Evolutionary conservation across 139 green algal genomes (phyloP).

Genomic region (Chlorella sorokiniana): DNA sequence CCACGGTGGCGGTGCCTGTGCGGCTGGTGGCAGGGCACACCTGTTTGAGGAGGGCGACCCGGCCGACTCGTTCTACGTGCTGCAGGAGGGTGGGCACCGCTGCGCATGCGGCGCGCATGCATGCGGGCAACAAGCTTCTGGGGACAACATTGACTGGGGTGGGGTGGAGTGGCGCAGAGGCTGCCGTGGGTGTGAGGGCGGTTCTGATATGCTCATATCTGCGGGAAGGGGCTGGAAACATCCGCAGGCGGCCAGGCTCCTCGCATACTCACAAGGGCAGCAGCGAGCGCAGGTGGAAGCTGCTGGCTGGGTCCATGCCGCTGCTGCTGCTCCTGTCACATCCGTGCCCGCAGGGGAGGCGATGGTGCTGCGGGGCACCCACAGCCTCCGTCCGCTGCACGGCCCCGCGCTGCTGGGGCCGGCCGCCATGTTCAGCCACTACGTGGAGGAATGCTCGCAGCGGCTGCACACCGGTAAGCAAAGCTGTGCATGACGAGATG

Average conservation of each 20-base stretch:
- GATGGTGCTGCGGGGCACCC: not conserved
- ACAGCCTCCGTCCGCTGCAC: slow-evolving; percentile 34
- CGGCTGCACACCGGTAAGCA: slow-evolving; percentile 25
- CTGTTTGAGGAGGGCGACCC: slow-evolving; percentile 24
- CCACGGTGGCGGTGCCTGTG: not conserved
- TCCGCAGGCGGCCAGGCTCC: too few relatives aligned
- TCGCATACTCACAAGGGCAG: too few relatives aligned
- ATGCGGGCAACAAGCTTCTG: too few relatives aligned
- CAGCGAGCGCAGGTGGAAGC: too few relatives aligned
- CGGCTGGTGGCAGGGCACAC: slow-evolving; percentile 30
- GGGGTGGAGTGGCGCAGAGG: too few relatives aligned
- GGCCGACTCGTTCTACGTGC: slow-evolving; percentile 11
- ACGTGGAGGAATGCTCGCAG: slow-evolving; percentile 11
- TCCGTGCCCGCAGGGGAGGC: slow-evolving; percentile 9
- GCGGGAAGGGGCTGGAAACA: too few relatives aligned
- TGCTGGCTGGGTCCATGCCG: too few relatives aligned
- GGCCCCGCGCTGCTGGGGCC: slow-evolving; percentile 38
- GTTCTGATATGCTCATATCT: too few relatives aligned
- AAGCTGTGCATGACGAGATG: not conserved
- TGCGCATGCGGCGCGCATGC: not conserved
- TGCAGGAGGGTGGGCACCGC: slow-evolving; percentile 22
- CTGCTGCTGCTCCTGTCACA: not conserved
- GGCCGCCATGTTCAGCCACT: slow-evolving; percentile 13
- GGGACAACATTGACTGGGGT: too few relatives aligned
- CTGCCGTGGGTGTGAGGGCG: too few relatives aligned